Conservation (phyloP, 345 rosid species). For the Eucalyptus paniculata region DNA sequence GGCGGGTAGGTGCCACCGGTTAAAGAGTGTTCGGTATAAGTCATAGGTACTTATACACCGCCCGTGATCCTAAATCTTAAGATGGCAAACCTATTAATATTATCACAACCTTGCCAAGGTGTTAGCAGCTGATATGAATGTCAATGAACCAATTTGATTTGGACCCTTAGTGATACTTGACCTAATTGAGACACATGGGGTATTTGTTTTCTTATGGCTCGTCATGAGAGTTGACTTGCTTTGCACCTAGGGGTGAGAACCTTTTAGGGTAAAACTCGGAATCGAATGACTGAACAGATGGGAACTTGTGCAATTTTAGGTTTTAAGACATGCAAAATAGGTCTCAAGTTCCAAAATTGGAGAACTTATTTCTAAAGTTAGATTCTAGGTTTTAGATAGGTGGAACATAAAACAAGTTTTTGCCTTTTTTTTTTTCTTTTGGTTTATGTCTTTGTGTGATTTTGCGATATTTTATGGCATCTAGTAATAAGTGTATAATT, state of each 20-base stretch:
- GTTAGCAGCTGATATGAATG: rapidly evolving
- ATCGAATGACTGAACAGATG: rapidly evolving
- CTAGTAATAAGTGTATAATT: too few relatives aligned
- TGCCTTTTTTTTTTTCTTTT: neutral
- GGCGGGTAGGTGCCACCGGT: neutral
- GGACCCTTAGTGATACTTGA: neutral
- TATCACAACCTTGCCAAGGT: neutral
- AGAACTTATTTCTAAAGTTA: too few relatives aligned
- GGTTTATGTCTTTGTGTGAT: too few relatives aligned
- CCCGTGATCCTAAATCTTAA: neutral
- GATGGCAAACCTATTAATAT: neutral
- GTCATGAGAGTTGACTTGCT: neutral
- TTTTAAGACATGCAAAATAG: too few relatives aligned
- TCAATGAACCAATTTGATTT: rapidly evolving
- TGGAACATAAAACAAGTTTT: too few relatives aligned
- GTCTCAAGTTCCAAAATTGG: too few relatives aligned
- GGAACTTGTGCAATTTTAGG: too few relatives aligned
- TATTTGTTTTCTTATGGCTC: neutral
- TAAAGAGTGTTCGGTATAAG: neutral
- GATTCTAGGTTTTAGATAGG: too few relatives aligned
- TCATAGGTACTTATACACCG: neutral
- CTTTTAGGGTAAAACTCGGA: too few relatives aligned
- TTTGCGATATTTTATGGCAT: too few relatives aligned
- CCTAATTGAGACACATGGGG: rapidly evolving
- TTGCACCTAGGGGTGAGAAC: too few relatives aligned